A percentile compares a stretch with the other conserved stretches of the same genome.
Evolutionary conservation across 306 rosid genomes (phyloP).

Genomic region (Erythrophleum fordii): DNA sequence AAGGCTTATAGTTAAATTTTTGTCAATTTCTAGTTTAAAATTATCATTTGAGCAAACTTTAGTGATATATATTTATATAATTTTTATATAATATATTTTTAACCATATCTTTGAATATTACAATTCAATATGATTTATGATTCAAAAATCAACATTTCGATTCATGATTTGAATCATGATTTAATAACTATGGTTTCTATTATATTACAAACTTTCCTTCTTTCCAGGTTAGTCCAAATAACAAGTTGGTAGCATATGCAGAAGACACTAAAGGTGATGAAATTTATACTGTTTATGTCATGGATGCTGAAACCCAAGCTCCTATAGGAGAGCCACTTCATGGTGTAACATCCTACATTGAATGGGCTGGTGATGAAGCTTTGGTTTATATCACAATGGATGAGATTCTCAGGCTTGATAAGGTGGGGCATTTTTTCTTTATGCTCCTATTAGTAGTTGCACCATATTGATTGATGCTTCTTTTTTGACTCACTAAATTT

Average conservation of each 20-base stretch:
- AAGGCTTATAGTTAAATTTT: no score
- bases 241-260: slow-evolving; percentile 83
- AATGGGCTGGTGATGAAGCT: slow-evolving; percentile 78
- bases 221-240: slow-evolving; percentile 81
- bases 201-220: slow-evolving; percentile 29
- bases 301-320: slow-evolving; percentile 74
- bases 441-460: background rate
- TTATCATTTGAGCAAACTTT: no score
- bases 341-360: slow-evolving; percentile 58
- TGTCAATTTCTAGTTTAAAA: no score
- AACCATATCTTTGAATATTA: no score
- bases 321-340: slow-evolving; percentile 64
- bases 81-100: no score
- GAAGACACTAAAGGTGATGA: slow-evolving; percentile 95
- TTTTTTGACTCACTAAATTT: background rate
- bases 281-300: slow-evolving; percentile 76
- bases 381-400: slow-evolving; percentile 87
- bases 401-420: slow-evolving; percentile 82
- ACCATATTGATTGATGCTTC: background rate
- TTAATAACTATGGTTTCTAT: no score
- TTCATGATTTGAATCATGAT: no score
- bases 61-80: no score
- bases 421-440: slow-evolving; percentile 54
- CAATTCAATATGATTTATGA: no score
- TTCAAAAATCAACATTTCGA: no score